Conservation (phyloP, 2,329 filamentous ascomycete genomes). For the Sordariomycetes sp. region DNA sequence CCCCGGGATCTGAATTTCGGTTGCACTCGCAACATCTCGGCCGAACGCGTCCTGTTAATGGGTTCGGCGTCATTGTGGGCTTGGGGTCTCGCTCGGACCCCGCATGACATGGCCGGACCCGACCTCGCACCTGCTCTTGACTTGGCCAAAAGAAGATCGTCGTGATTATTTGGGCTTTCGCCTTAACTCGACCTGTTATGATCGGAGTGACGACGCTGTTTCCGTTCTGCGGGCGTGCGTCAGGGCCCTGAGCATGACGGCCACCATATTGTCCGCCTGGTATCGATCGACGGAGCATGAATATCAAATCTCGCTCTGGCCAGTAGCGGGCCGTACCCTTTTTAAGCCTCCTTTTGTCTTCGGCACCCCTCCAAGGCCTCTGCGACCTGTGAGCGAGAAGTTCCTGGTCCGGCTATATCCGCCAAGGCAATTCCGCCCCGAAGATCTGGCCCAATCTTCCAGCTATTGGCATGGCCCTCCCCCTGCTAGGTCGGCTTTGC, state of each 20-base stretch:
- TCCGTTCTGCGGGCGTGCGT: background rate
- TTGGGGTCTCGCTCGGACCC: background rate
- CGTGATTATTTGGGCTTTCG: background rate
- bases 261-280: background rate
- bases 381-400: background rate
- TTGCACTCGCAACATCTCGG: background rate
- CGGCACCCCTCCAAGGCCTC: background rate
- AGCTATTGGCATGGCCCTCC: background rate
- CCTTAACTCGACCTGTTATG: background rate
- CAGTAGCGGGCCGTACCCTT: background rate
- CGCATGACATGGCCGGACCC: background rate
- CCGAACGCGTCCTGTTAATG: background rate
- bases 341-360: background rate
- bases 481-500: background rate
- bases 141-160: background rate
- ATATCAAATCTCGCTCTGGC: background rate
- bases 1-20: background rate
- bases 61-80: background rate
- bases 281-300: background rate
- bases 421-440: background rate
- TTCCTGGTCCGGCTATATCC: background rate
- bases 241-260: background rate
- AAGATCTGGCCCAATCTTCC: background rate
- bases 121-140: background rate
- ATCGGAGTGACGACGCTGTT: background rate